phyloP scores from a whole-genome alignment of 257 asterid species.

The Solanum rostratum region DNA sequence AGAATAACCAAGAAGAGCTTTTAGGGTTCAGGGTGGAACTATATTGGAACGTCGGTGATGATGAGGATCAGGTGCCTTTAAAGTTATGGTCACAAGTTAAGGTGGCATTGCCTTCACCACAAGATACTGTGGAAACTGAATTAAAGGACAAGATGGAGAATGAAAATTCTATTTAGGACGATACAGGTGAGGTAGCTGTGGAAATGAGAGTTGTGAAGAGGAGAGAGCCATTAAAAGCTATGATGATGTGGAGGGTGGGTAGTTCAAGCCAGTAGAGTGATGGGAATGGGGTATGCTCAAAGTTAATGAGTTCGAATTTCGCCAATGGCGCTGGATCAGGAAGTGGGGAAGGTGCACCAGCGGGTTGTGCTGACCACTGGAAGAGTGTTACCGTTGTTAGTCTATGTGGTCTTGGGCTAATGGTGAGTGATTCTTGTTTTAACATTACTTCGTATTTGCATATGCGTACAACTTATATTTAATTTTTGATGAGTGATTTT shows the following conservation, averaged over 20 bases:
- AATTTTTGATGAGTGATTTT: background rate
- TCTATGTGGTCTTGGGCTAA: background rate
- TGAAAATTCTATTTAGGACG: background rate
- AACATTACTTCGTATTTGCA: background rate
- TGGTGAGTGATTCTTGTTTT: conserved; percentile 3
- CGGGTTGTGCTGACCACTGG: conserved; percentile 27
- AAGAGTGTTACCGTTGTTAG: conserved; percentile 2
- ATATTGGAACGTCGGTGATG: conserved; percentile 83
- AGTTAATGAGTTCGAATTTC: conserved; percentile 74
- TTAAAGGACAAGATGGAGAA: conserved; percentile 24
- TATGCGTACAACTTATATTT: background rate
- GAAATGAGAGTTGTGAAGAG: conserved; percentile 73
- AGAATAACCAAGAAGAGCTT: conserved; percentile 22
- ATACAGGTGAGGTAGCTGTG: conserved; percentile 30
- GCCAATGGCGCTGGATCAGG: conserved; percentile 36
- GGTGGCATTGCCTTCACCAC: conserved; percentile 93
- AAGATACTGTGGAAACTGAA: conserved; percentile 63
- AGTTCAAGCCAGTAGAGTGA: conserved; percentile 90
- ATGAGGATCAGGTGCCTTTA: conserved; percentile 87
- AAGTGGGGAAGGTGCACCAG: conserved; percentile 6
- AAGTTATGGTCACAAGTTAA: conserved; percentile 89
- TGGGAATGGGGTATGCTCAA: conserved; percentile 79
- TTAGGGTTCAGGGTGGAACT: conserved; percentile 61
- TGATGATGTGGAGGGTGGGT: conserved; percentile 61
- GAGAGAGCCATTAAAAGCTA: conserved; percentile 73